Evolutionary conservation across 139 green algal species (phyloP).

Genomic region (Diplosphaera chodatii): DNA sequence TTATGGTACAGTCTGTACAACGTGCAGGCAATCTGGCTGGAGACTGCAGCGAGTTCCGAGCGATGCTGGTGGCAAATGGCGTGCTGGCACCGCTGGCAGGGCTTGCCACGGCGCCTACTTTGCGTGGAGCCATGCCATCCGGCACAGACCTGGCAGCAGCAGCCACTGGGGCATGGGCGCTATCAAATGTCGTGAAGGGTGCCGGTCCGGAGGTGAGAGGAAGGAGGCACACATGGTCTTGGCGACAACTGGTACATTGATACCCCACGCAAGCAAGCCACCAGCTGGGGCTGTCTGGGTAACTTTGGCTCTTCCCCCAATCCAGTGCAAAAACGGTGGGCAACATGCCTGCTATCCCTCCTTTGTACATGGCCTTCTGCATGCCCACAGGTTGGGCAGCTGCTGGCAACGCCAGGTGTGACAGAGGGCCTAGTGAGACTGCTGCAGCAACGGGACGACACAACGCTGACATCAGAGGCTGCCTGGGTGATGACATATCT

Average conservation of each 20-base stretch:
- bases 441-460: not conserved
- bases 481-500: slow-evolving; percentile 24
- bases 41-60: slow-evolving; percentile 27
- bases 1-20: not conserved
- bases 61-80: slow-evolving; percentile 33
- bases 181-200: slow-evolving; percentile 28
- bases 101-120: slow-evolving; percentile 12
- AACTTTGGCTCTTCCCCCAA: too few species aligned
- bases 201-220: slow-evolving; percentile 17
- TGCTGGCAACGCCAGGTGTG: slow-evolving; percentile 14
- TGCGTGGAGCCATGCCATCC: not conserved
- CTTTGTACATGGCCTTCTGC: too few species aligned
- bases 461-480: slow-evolving; percentile 20
- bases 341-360: too few species aligned
- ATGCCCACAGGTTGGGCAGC: slow-evolving; percentile 1
- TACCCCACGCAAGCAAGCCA: too few species aligned
- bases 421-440: slow-evolving; percentile 14
- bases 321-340: too few species aligned
- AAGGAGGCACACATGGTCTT: too few species aligned
- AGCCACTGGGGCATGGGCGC: slow-evolving; percentile 40
- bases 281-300: too few species aligned
- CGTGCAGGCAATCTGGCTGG: slow-evolving; percentile 31
- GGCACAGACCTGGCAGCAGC: slow-evolving; percentile 13
- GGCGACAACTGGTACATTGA: too few species aligned
- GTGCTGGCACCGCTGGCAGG: slow-evolving; percentile 18